phyloP scores from a whole-genome alignment of 306 rosid species.

The Vigna reflexopilosa region DNA sequence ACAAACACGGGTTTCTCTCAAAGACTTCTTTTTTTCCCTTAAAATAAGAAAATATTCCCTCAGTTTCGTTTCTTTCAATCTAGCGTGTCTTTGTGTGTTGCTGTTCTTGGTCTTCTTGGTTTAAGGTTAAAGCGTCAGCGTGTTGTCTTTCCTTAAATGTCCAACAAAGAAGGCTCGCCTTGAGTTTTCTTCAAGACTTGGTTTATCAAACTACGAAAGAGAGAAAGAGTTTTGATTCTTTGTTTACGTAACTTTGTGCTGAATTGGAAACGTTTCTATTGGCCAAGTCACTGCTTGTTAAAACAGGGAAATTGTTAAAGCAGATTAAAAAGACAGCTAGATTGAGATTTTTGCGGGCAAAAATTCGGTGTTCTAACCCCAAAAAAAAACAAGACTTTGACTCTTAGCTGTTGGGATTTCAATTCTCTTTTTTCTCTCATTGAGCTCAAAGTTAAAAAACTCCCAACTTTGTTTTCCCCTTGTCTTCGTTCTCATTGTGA shows the following conservation, averaged over 20 bases:
- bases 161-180: conserved; percentile 44
- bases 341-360: conserved; percentile 53
- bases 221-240: conserved; percentile 21
- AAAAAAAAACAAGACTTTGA: conserved; percentile 51
- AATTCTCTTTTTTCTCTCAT: conserved; percentile 38
- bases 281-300: conserved; percentile 36
- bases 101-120: conserved; percentile 6
- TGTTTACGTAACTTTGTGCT: conserved; percentile 20
- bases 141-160: conserved; percentile 46
- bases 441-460: conserved; percentile 40
- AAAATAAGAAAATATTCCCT: neutral
- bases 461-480: conserved; percentile 34
- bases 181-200: conserved; percentile 68
- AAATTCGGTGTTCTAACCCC: conserved; percentile 46
- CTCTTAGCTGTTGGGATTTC: conserved; percentile 23
- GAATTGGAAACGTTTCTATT: conserved; percentile 48
- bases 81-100: neutral
- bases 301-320: conserved; percentile 18
- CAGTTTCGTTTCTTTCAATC: neutral
- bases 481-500: conserved; percentile 50
- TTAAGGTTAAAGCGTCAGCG: conserved; percentile 48
- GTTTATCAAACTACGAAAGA: conserved; percentile 32
- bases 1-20: neutral
- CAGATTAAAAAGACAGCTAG: conserved; percentile 33
- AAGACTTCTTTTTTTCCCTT: neutral